Evolutionary conservation across 768 basidiomycete species (phyloP).

Genomic region (Pleurotus citrinopileatus): DNA sequence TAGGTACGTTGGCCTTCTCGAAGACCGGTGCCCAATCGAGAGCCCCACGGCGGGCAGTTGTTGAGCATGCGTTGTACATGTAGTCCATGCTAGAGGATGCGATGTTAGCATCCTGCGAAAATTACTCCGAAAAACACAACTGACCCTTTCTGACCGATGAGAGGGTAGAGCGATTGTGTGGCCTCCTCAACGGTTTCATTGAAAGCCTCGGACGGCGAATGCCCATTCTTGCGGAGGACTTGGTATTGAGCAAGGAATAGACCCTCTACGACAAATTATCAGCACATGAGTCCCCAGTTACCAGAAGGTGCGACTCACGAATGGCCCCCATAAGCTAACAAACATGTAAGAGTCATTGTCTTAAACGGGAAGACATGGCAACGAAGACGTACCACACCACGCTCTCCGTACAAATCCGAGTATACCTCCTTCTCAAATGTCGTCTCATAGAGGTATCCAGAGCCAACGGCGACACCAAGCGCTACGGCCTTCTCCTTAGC

Average conservation of each 20-base stretch:
- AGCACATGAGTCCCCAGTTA: not conserved
- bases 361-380: not conserved
- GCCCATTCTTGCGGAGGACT: constrained; percentile 94
- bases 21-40: constrained; percentile 99
- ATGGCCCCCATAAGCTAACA: constrained; percentile 93
- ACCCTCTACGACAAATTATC: constrained; percentile 59
- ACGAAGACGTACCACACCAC: constrained; percentile 85
- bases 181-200: constrained; percentile 99
- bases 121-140: constrained; percentile 19
- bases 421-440: constrained; percentile 99
- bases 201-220: constrained; percentile 97
- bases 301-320: no score
- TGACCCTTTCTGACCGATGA: constrained; percentile 93
- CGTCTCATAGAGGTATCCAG: constrained; percentile 98
- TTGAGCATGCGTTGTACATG: constrained; percentile 99
- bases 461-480: constrained; percentile 90
- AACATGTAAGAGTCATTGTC: constrained; percentile 12
- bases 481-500: constrained; percentile 97
- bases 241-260: constrained; percentile 99
- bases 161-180: constrained; percentile 96
- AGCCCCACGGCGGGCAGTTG: constrained; percentile 97
- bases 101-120: no score
- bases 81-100: constrained; percentile 79
- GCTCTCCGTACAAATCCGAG: constrained; percentile 99
- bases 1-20: constrained; percentile 89